phyloP scores from a whole-genome alignment of 2,329 filamentous ascomycete species.

The Seiridium unicorne region DNA sequence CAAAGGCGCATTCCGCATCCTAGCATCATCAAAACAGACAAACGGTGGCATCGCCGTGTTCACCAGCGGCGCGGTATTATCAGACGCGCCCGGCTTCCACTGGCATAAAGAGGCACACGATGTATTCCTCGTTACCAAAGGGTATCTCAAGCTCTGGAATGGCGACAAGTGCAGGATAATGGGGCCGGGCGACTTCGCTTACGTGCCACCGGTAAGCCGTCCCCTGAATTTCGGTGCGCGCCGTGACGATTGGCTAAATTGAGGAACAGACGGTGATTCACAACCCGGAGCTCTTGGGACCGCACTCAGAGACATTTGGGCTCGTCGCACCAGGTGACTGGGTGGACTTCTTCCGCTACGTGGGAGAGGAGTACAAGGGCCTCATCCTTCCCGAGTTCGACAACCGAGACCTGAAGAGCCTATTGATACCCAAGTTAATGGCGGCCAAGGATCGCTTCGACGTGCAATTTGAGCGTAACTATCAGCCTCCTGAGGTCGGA shows the following conservation, averaged over 20 bases:
- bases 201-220: conserved; percentile 50
- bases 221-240: too few species aligned
- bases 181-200: conserved; percentile 55
- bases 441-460: conserved; percentile 54
- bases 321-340: conserved; percentile 57
- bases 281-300: conserved; percentile 52
- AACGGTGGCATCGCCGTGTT: conserved; percentile 50
- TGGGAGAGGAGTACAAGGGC: conserved; percentile 50
- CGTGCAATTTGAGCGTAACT: conserved; percentile 50
- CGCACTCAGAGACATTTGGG: conserved; percentile 53
- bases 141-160: conserved; percentile 55
- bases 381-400: conserved; percentile 50
- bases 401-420: conserved; percentile 45
- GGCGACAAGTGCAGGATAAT: conserved; percentile 53
- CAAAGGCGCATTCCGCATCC: conserved; percentile 48
- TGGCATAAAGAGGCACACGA: conserved; percentile 57
- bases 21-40: conserved; percentile 51
- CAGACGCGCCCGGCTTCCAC: conserved; percentile 51
- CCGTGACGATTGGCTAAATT: not conserved
- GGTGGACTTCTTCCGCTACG: conserved; percentile 60
- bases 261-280: conserved; percentile 45
- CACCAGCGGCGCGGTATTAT: conserved; percentile 43
- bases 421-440: conserved; percentile 54
- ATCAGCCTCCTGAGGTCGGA: conserved; percentile 40
- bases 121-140: conserved; percentile 55